These are phyloP conservation scores for Hebeloma cylindrosporum DNA, from an alignment of 768 basidiomycete species.

Conservation along the genomic window DNA sequence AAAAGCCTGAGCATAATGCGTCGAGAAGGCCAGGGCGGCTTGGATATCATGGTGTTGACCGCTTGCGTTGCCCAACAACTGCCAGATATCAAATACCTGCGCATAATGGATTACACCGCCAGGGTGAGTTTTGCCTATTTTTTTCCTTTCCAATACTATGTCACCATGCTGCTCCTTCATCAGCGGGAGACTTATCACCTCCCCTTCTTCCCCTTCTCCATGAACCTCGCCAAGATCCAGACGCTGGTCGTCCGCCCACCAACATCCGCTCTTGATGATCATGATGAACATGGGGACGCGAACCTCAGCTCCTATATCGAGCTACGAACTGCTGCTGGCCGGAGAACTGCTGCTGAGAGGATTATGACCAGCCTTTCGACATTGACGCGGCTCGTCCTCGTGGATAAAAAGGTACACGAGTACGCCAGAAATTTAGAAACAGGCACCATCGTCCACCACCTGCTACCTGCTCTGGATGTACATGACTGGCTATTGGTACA, in stretches of 20 bases:
- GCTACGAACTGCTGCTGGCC: slow-evolving; percentile 7
- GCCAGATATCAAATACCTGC: slow-evolving; percentile 23
- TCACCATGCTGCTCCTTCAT: background rate
- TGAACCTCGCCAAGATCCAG: slow-evolving; percentile 17
- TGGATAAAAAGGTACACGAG: slow-evolving; percentile 6
- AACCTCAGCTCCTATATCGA: slow-evolving; percentile 11
- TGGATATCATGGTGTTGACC: slow-evolving; percentile 21
- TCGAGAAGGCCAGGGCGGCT: slow-evolving; percentile 9
- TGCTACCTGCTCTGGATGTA: no score
- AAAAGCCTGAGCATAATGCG: slow-evolving; percentile 22
- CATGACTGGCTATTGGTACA: no score
- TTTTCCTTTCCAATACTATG: background rate
- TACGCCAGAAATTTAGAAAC: slow-evolving; percentile 6
- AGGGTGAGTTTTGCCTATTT: slow-evolving; percentile 15
- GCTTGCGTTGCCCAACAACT: slow-evolving; percentile 21
- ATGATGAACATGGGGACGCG: slow-evolving; percentile 1
- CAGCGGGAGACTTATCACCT: slow-evolving; percentile 17
- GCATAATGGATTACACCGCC: slow-evolving; percentile 21
- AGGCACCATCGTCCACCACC: background rate
- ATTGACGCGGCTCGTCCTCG: slow-evolving; percentile 17
- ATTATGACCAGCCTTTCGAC: slow-evolving; percentile 13
- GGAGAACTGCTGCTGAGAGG: slow-evolving; percentile 10
- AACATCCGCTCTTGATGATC: slow-evolving; percentile 10
- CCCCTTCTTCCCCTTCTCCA: slow-evolving; percentile 18
- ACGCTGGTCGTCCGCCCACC: slow-evolving; percentile 20